Percentiles rank a stretch among this genome's conserved stretches.
phyloP scores from a whole-genome alignment of 208 protist species.

The Lotmaria passim region DNA sequence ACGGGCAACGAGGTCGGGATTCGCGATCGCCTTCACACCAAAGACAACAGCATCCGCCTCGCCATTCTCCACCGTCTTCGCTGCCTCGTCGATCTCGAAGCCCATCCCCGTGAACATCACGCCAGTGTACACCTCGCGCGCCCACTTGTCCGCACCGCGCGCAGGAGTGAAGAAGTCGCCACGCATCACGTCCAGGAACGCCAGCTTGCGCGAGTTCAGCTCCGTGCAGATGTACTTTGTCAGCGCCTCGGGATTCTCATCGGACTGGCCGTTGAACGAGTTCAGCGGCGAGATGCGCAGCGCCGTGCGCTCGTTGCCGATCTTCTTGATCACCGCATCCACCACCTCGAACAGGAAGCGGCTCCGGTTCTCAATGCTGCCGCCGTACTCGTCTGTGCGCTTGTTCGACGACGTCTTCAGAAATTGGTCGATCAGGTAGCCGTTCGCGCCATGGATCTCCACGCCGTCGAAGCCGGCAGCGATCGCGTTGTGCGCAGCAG shows the following conservation, averaged over 20 bases:
- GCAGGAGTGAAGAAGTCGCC: slow-evolving; percentile 31
- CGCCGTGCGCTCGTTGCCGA: slow-evolving; percentile 50
- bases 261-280: slow-evolving; percentile 38
- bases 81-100: slow-evolving; percentile 51
- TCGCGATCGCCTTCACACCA: slow-evolving; percentile 60
- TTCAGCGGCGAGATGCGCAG: slow-evolving; percentile 73
- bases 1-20: slow-evolving; percentile 72
- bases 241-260: slow-evolving; percentile 50
- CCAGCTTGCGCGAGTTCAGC: slow-evolving; percentile 50
- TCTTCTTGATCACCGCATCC: slow-evolving; percentile 46
- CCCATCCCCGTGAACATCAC: slow-evolving; percentile 51
- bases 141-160: slow-evolving; percentile 54
- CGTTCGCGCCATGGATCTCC: slow-evolving; percentile 90
- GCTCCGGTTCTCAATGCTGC: slow-evolving; percentile 75
- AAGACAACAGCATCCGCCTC: slow-evolving; percentile 60
- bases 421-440: slow-evolving; percentile 92
- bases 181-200: slow-evolving; percentile 50
- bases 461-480: slow-evolving; percentile 91
- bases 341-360: slow-evolving; percentile 82
- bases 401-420: slow-evolving; percentile 73
- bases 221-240: slow-evolving; percentile 58
- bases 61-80: slow-evolving; percentile 39
- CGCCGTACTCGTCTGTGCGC: slow-evolving; percentile 90
- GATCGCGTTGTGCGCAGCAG: slow-evolving; percentile 70
- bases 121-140: slow-evolving; percentile 51